These are phyloP conservation scores for Digitaria exilis DNA, from an alignment of 202 grass and related monocot species.

Conservation along the genomic window DNA sequence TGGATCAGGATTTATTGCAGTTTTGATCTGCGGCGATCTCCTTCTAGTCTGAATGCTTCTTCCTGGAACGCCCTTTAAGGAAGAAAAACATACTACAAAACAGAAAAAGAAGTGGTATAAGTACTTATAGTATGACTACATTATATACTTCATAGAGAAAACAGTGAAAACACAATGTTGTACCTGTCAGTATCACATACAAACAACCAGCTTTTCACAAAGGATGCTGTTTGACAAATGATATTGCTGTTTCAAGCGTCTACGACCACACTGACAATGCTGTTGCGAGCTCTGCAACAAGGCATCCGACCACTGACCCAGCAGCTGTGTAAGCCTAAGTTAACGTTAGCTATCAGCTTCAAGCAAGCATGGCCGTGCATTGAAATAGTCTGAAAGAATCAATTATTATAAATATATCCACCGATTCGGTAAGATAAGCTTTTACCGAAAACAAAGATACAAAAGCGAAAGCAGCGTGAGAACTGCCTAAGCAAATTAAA, in stretches of 20 bases:
- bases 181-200: slow-evolving; percentile 99
- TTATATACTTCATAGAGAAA: slow-evolving; percentile 34
- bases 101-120: slow-evolving; percentile 27
- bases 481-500: background rate
- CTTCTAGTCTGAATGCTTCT: slow-evolving; percentile 90
- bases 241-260: slow-evolving; percentile 94
- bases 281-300: slow-evolving; percentile 96
- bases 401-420: slow-evolving; percentile 30
- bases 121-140: slow-evolving; percentile 15
- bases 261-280: slow-evolving; percentile 97
- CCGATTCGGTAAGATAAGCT: background rate
- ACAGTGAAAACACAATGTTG: slow-evolving; percentile 32
- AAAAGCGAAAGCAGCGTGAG: slow-evolving; percentile 10
- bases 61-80: slow-evolving; percentile 83
- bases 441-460: slow-evolving; percentile 28
- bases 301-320: slow-evolving; percentile 95
- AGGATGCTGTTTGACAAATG: slow-evolving; percentile 82
- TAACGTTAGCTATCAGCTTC: slow-evolving; percentile 96
- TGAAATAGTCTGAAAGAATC: slow-evolving; percentile 78
- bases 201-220: slow-evolving; percentile 91
- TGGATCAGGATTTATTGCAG: slow-evolving; percentile 77
- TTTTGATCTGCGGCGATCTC: slow-evolving; percentile 85
- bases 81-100: slow-evolving; percentile 88
- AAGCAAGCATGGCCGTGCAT: slow-evolving; percentile 98
- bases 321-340: slow-evolving; percentile 98